Conservation (phyloP, 176 grass and related monocot species). For the Poa pratensis region DNA sequence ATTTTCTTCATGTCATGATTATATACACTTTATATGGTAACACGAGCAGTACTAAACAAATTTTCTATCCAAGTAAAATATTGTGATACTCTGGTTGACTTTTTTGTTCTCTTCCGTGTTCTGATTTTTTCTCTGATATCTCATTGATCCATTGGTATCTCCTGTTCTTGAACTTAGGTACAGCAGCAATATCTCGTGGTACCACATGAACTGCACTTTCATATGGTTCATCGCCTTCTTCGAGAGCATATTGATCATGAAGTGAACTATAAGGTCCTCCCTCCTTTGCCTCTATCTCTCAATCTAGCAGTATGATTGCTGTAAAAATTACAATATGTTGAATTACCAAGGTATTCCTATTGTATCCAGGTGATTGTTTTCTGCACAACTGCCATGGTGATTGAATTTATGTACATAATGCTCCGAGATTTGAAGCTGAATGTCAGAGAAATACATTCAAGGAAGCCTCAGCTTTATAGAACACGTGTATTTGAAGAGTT, state of each 20-base stretch:
- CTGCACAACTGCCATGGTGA: slow-evolving; percentile 88
- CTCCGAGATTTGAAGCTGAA: slow-evolving; percentile 89
- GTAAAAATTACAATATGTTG: neutral
- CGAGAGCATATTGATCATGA: slow-evolving; percentile 81
- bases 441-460: slow-evolving; percentile 91
- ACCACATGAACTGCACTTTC: slow-evolving; percentile 90
- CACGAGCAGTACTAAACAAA: neutral
- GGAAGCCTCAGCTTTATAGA: slow-evolving; percentile 91
- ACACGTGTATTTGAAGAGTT: slow-evolving; percentile 89
- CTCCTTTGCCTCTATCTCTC: slow-evolving; percentile 7
- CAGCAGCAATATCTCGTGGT: slow-evolving; percentile 64
- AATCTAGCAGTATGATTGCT: neutral
- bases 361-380: slow-evolving; percentile 80
- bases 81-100: neutral
- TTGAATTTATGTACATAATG: slow-evolving; percentile 87
- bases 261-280: slow-evolving; percentile 80
- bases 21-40: neutral
- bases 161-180: slow-evolving; percentile 57
- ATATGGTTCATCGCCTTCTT: slow-evolving; percentile 74
- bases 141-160: slow-evolving; percentile 19
- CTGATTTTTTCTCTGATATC: slow-evolving; percentile 1
- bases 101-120: neutral
- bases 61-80: neutral
- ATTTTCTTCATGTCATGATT: neutral
- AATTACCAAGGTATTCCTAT: slow-evolving; percentile 30